A percentile compares a stretch with the other conserved stretches of the same genome.
phyloP scores from a whole-genome alignment of 768 basidiomycete genomes.

The Kwoniella bestiolae region DNA sequence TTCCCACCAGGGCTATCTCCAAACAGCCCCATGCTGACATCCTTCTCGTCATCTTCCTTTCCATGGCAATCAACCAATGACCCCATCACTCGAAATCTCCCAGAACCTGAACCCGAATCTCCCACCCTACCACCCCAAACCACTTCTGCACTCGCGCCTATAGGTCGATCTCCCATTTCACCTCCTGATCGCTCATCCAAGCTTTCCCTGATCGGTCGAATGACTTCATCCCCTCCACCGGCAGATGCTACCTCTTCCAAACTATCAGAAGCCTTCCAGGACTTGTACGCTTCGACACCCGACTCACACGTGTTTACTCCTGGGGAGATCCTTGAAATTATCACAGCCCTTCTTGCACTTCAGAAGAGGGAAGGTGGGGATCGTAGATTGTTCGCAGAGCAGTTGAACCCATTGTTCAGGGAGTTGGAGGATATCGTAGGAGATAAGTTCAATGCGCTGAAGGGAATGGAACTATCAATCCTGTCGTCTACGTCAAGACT shows the following conservation, averaged over 20 bases:
- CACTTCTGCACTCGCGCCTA: neutral
- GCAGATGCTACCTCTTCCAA: conserved; percentile 60
- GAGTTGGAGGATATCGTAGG: conserved; percentile 29
- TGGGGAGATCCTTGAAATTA: conserved; percentile 27
- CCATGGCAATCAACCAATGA: neutral
- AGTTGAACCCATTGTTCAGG: conserved; percentile 11
- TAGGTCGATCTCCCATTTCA: conserved; percentile 14
- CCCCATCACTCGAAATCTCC: conserved; percentile 15
- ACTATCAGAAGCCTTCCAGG: conserved; percentile 11
- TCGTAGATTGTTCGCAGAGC: conserved; percentile 1
- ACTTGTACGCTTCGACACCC: conserved; percentile 29
- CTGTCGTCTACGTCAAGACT: neutral
- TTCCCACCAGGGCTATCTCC: neutral
- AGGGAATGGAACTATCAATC: conserved; percentile 15
- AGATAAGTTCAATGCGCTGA: conserved; percentile 1
- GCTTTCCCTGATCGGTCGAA: conserved; percentile 11
- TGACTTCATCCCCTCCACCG: conserved; percentile 44
- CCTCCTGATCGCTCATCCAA: conserved; percentile 17
- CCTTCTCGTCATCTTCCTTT: neutral
- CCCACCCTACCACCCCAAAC: neutral
- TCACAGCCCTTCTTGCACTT: conserved; percentile 11
- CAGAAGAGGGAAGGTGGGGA: conserved; percentile 18
- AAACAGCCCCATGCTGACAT: neutral
- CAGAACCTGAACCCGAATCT: neutral
- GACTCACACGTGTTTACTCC: conserved; percentile 33